phyloP scores from a whole-genome alignment of 306 rosid species.

The Malus asiatica region DNA sequence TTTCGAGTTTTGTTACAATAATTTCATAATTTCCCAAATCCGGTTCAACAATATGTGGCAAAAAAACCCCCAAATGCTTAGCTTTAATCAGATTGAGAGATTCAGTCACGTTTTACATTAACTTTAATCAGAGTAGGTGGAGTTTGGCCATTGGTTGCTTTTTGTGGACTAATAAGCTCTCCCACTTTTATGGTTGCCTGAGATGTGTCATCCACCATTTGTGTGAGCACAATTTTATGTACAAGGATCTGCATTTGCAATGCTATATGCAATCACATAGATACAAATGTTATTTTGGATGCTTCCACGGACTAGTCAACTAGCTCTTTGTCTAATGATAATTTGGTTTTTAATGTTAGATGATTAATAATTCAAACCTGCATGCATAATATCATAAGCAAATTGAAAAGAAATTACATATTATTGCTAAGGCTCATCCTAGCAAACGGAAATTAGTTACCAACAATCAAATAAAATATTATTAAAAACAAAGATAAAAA shows the following conservation, averaged over 20 bases:
- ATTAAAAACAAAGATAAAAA: no score
- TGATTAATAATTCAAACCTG: no score
- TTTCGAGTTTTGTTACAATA: neutral
- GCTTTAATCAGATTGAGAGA: neutral
- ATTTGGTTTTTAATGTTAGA: no score
- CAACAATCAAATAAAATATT: no score
- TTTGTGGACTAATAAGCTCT: neutral
- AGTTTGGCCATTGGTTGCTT: neutral
- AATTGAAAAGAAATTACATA: no score
- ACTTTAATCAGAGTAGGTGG: neutral
- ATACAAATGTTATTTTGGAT: neutral
- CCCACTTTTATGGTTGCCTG: neutral
- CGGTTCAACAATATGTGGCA: neutral
- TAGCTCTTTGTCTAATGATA: neutral
- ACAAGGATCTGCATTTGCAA: no score
- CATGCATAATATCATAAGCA: no score
- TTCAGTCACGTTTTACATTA: neutral
- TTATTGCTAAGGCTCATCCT: no score
- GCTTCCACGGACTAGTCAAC: neutral
- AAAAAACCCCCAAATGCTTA: neutral
- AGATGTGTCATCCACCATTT: neutral
- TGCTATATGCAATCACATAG: no score
- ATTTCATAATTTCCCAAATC: neutral
- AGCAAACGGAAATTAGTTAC: no score
- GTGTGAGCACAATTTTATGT: neutral